Percentiles rank a stretch among this genome's conserved stretches.
Evolutionary conservation across 2,329 filamentous ascomycete genomes (phyloP).

Genomic region (Thelonectria discophora): DNA sequence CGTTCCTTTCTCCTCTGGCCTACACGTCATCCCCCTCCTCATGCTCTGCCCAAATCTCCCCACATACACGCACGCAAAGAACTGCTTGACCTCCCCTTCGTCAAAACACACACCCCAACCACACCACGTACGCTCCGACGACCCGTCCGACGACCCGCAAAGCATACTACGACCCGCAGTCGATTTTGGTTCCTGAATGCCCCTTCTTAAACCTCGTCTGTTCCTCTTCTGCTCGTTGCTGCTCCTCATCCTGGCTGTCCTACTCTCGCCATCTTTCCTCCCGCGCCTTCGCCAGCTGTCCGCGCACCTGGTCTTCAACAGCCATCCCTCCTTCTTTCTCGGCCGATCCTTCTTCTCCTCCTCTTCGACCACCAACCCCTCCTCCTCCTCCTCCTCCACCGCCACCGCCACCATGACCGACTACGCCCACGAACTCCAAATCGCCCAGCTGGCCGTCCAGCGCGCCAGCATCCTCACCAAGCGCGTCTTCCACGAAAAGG

Average conservation of each 20-base stretch:
- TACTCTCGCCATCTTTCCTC: conserved; percentile 39
- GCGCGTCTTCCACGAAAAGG: conserved; percentile 75
- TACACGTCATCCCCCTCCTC: conserved; percentile 16
- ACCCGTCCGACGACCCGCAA: conserved; percentile 28
- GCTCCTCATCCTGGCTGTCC: conserved; percentile 42
- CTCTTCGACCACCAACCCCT: conserved; percentile 20
- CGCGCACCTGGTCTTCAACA: conserved; percentile 34
- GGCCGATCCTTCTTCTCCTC: conserved; percentile 18
- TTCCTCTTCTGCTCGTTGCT: conserved; percentile 33
- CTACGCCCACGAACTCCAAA: conserved; percentile 82
- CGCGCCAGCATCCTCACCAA: conserved; percentile 69
- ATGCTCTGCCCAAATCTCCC: conserved; percentile 4
- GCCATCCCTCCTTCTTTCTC: conserved; percentile 27
- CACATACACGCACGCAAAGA: conserved; percentile 1
- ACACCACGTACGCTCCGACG: conserved; percentile 12
- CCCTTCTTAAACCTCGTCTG: conserved; percentile 21
- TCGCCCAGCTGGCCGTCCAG: conserved; percentile 90
- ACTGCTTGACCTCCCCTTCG: background rate
- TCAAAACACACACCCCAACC: conserved; percentile 16
- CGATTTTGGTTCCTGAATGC: conserved; percentile 13
- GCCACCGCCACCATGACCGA: conserved; percentile 45
- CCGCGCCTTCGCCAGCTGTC: conserved; percentile 43
- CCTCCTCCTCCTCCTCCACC: conserved; percentile 23
- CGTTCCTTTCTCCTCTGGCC: conserved; percentile 4
- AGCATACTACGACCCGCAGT: background rate